A percentile compares a stretch with the other conserved stretches of the same genome.
Conservation (phyloP, 108 stramenopile genomes). For the Epithemia pelagica region DNA sequence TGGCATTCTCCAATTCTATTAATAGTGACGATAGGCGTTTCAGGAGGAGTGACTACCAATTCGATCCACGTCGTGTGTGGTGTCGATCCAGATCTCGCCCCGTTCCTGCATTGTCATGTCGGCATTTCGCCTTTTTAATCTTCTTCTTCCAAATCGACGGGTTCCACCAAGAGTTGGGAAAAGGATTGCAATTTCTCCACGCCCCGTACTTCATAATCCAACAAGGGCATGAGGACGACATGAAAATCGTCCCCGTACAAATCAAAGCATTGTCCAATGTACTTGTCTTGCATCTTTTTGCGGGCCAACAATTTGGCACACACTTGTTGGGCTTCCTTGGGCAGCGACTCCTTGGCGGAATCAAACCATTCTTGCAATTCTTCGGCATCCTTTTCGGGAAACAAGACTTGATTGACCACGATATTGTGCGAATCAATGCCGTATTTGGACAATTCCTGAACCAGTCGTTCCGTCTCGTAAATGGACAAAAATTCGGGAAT, state of each 20-base stretch:
- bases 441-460: conserved; percentile 98
- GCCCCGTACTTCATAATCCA: conserved; percentile 96
- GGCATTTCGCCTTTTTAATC: background rate
- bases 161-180: conserved; percentile 83
- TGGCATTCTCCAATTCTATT: too few species aligned
- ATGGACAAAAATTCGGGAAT: conserved; percentile 99
- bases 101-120: too few species aligned
- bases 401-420: conserved; percentile 99
- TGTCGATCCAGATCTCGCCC: too few species aligned
- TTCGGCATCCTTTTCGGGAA: conserved; percentile 95
- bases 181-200: conserved; percentile 81
- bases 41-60: too few species aligned
- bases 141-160: conserved; percentile 79
- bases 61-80: too few species aligned
- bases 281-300: conserved; percentile 99
- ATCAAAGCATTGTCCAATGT: conserved; percentile 98
- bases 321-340: conserved; percentile 89
- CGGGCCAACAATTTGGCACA: conserved; percentile 96
- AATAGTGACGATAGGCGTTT: too few species aligned
- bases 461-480: conserved; percentile 98
- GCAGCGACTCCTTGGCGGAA: conserved; percentile 64
- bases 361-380: conserved; percentile 93
- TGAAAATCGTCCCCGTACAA: conserved; percentile 98
- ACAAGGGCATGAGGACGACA: conserved; percentile 94
- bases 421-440: conserved; percentile 99